Evolutionary conservation across 495 filamentous ascomycete genomes (phyloP).

Genomic region (Aspergillus haitiensis): DNA sequence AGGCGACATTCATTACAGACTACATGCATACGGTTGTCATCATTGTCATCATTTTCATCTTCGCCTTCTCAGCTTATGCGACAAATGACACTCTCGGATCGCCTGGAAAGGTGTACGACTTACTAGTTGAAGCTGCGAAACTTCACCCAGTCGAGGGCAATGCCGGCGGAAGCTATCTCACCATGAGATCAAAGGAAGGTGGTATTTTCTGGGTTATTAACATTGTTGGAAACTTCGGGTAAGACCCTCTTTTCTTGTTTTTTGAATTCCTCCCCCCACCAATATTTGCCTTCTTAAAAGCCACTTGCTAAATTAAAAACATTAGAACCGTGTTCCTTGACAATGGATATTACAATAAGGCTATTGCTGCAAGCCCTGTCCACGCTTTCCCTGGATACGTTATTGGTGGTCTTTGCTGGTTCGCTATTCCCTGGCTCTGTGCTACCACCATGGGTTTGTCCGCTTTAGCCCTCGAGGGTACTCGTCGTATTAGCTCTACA

Average conservation of each 20-base stretch:
- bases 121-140: conserved; percentile 67
- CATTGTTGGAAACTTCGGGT: conserved; percentile 53
- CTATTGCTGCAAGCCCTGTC: conserved; percentile 86
- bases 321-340: conserved; percentile 73
- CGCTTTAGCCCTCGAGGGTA: conserved; percentile 76
- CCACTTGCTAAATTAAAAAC: conserved; percentile 11
- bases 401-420: conserved; percentile 88
- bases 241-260: too few species aligned
- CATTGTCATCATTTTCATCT: conserved; percentile 86
- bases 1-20: conserved; percentile 73
- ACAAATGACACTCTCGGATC: conserved; percentile 75
- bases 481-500: conserved; percentile 64
- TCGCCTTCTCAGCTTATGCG: conserved; percentile 83
- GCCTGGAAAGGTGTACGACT: conserved; percentile 77
- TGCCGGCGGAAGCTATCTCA: conserved; percentile 80
- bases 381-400: conserved; percentile 93
- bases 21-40: conserved; percentile 87
- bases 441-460: conserved; percentile 95
- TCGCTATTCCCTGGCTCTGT: conserved; percentile 91
- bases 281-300: background rate
- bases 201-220: conserved; percentile 98
- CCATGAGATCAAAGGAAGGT: conserved; percentile 84
- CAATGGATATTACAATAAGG: conserved; percentile 91
- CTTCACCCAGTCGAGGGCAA: conserved; percentile 82
- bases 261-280: conserved; percentile 19